Evolutionary conservation across 2,329 filamentous ascomycete genomes (phyloP), one percentile per base, ranked within the genome.

Genomic region (Tympanopsis confertula): DNA sequence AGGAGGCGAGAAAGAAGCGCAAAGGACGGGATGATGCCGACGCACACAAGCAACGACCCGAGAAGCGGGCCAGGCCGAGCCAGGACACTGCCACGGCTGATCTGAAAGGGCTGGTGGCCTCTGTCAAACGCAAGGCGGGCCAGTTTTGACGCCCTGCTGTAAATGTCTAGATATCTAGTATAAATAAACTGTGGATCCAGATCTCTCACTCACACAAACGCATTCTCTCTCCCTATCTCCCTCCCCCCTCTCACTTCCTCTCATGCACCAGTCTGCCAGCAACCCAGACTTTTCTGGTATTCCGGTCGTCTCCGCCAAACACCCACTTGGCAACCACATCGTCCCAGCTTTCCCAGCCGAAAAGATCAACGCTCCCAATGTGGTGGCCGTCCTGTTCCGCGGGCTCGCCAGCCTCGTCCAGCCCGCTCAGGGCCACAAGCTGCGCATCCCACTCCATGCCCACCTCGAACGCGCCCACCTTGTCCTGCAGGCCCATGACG

Each of bases 391-490:
- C 54, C 2, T 36, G 39, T 4, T 63, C 64, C 4, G 36, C 42
- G 3, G n/a, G 22, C 5, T 26, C 22, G 7, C 22, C 22, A 10
- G 22, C 22, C 7, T 26, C 22, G n/a, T 26, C 22, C 22, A 75
- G 66, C 3, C 49, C 37, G 1, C 69, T 71, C 18, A 95, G 57
- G 7, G 69, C 65, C 39, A 98, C 68, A 48, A 94, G 67, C 66
- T 95, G 86, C 41, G 84, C 87, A 67, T 98, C 91, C 75, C 81
- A 96, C 45, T 86, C 74, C 79, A 82, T 91, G 0, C 88, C 91
- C 1, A 82, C 71, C 45, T 86, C 84, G 54, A 96, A 96, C 0
- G 69, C 78, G 3, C 91, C 91, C 13, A 96, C 69, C 41, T 65
- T 72, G 5, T 74, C 68, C 29, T 69, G 71, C 43, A 96, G 64